Conservation (phyloP, 768 basidiomycete species). For the Russula sp. region DNA sequence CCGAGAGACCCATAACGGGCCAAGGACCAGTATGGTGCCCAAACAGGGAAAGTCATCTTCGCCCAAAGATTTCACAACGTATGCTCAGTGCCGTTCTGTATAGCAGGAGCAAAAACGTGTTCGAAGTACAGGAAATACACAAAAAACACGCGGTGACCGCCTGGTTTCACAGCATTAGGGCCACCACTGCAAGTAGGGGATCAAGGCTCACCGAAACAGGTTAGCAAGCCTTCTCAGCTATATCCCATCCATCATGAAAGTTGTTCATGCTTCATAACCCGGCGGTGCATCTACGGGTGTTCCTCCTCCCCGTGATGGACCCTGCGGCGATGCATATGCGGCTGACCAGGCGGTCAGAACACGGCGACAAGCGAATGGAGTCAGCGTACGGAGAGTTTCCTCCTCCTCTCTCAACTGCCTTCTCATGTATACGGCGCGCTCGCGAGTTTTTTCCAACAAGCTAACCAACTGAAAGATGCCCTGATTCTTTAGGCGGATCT, state of each 20-base stretch:
- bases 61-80: not conserved
- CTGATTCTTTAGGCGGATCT: conserved; percentile 61
- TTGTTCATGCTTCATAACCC: conserved; percentile 26
- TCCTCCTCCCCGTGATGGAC: conserved; percentile 15
- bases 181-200: not conserved
- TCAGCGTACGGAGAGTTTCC: conserved; percentile 54
- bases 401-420: conserved; percentile 52
- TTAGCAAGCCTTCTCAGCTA: not conserved
- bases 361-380: not conserved
- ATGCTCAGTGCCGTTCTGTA: not conserved
- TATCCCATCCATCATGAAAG: not conserved
- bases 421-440: conserved; percentile 70
- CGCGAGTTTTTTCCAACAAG: conserved; percentile 69
- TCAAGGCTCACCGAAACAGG: conserved; percentile 12
- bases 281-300: conserved; percentile 29
- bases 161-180: conserved; percentile 6
- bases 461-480: conserved; percentile 71
- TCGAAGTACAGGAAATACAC: not conserved
- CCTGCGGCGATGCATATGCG: conserved; percentile 23
- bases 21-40: not conserved
- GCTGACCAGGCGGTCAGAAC: conserved; percentile 14
- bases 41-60: not conserved
- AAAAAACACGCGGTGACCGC: not conserved
- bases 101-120: not conserved
- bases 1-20: not conserved